Base-by-base conservation (phyloP, 257 asterid species). In the Solanum peruvianum region DNA sequence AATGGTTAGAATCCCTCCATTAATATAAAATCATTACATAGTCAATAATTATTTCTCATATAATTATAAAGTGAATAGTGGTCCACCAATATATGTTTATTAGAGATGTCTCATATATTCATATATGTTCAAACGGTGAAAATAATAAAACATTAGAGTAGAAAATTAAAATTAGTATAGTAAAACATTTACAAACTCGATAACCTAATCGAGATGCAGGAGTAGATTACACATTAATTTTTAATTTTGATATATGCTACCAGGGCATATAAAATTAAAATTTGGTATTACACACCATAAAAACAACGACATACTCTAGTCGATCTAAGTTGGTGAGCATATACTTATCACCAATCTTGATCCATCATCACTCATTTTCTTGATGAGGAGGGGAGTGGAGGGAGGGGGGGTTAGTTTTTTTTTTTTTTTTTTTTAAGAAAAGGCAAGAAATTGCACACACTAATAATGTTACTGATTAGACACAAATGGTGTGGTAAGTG, bases 401-500 rank as follows among this genome's bases (percentile, higher is more conserved):
- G 35, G 35, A 4, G 85, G 2, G 18, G 85, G 85, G 85, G 78
- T 83, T 11, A 31, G 47, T 81, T 45, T 80, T 80, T 76, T 29
- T 7, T 52, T 6, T 2, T 75, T 45, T 80, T 80, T 76, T 35
- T 35, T 35, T 35, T 4, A 5, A 37, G 1, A 35, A 37, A 56
- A 49, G 4, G 67, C 16, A 47, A 49, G 6, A 47, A 9, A 27
- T 77, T 25, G 84, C 84, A 80, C 29, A 47, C 67, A 16, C 52
- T 49, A 49, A 49, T 14, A 44, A 14, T 44, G 62, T 77, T 44
- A 39, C 25, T 16, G 45, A 41, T 88, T 92, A 94, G 82, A 95
- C 96, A 52, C 58, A 89, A 86, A 95, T 93, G n/a, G 97, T 89
- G 27, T 91, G 93, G 64, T 86, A 93, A 78, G 96, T 78, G 33